Evolutionary conservation across 495 filamentous ascomycete species (phyloP), one percentile per base, ranked within the genome.

Genomic region (Hypoxylon subgilvum): DNA sequence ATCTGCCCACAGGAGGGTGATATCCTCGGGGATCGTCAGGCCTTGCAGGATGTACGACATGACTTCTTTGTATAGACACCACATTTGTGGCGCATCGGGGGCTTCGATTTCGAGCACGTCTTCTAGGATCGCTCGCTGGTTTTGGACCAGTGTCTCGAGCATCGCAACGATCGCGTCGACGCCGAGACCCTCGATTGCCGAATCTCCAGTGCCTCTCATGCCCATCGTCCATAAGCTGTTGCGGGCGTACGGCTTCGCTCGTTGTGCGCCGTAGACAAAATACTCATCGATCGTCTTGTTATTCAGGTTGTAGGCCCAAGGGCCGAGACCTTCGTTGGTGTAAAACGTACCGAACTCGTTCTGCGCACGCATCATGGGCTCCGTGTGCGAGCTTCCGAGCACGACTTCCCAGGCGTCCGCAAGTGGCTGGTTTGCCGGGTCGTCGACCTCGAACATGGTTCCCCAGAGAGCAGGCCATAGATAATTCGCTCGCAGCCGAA

Each of bases 391-490:
- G 0, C 84, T 85, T 5, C 85, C 86, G 50, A 91, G 79, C 13
- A 90, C 87, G 42, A 91, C 83, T 28, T 85, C 87, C 69, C 83
- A 90, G 23, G 87, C 82, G 67, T 91, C 85, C 0, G 88, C 87
- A 2, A 87, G 74, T 0, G 82, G 80, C 60, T 88, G 84, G 52
- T 86, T 90, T 6, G 76, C 78, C 1, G 77, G 73, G 64, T 92
- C 88, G 61, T 90, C 88, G 1, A 88, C 78, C 65, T 82, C 78
- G 67, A 90, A 89, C 78, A 88, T 87, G 38, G 79, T 79, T 14
- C 76, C 82, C 88, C 87, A 90, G 67, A 84, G 76, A 0, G 88
- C 80, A 0, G 87, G 87, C 87, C 88, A 92, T 36, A 92, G 68
- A 61, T 88, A 90, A 66, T 91, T 92, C 3, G 87, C 88, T 9